Percentiles rank a stretch among this genome's conserved stretches.
Evolutionary conservation across 805 yeast genomes (phyloP).

Genomic region (Cephaloascus albidus): DNA sequence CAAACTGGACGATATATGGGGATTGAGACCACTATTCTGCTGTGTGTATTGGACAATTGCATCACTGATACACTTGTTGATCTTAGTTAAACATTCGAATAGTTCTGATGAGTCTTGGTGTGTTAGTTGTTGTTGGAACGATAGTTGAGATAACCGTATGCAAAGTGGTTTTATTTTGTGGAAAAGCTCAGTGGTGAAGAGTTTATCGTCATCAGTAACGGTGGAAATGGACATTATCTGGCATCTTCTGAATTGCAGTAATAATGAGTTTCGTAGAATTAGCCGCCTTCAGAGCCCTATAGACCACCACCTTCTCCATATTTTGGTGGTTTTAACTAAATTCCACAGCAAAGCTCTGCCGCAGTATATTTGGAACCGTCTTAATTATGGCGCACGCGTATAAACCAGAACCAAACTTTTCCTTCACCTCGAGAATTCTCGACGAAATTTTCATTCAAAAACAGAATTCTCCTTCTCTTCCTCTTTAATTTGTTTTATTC

Average conservation of each 20-base stretch:
- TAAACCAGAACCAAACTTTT: background rate
- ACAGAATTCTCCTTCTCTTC: background rate
- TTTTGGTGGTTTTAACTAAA: no score
- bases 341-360: no score
- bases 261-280: no score
- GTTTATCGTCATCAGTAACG: background rate
- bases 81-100: background rate
- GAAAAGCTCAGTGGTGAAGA: background rate
- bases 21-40: background rate
- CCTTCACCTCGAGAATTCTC: background rate
- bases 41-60: background rate
- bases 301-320: no score
- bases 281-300: no score
- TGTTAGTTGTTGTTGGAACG: background rate
- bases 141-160: background rate
- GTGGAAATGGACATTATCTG: background rate
- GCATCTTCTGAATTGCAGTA: background rate
- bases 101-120: background rate
- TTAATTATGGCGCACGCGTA: no score
- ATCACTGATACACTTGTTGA: background rate
- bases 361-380: no score
- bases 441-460: background rate
- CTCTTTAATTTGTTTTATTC: background rate
- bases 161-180: background rate
- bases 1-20: slow-evolving; percentile 19